These are phyloP conservation scores for Myxozyma neglecta DNA, from an alignment of 805 yeast species.

Conservation along the genomic window DNA sequence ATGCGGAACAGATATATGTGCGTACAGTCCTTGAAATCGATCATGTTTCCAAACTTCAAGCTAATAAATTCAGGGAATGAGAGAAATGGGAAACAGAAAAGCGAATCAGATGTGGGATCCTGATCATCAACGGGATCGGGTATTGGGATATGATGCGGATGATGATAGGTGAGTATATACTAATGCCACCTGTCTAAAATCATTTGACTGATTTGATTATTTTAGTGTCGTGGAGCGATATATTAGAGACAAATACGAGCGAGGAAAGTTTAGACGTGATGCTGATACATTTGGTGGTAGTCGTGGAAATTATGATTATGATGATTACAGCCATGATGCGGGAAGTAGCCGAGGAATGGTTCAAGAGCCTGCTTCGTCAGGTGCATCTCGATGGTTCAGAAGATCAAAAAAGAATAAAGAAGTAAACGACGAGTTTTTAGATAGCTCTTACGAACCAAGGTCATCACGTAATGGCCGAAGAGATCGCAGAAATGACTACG, in stretches of 20 bases:
- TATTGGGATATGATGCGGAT: slow-evolving; percentile 72
- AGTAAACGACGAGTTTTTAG: neutral
- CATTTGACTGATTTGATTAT: neutral
- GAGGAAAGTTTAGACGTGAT: slow-evolving; percentile 56
- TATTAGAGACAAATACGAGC: slow-evolving; percentile 65
- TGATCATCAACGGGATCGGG: slow-evolving; percentile 58
- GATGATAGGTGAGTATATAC: slow-evolving; percentile 38
- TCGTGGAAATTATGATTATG: slow-evolving; percentile 1
- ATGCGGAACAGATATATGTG: slow-evolving; percentile 52
- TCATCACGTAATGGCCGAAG: neutral
- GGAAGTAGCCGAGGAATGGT: neutral
- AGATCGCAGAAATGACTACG: slow-evolving; percentile 1
- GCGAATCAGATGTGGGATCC: slow-evolving; percentile 69
- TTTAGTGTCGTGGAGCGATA: slow-evolving; percentile 51
- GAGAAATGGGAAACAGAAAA: slow-evolving; percentile 59
- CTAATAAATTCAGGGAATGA: slow-evolving; percentile 29
- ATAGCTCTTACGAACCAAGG: slow-evolving; percentile 3
- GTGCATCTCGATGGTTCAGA: slow-evolving; percentile 20
- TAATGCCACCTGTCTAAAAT: neutral
- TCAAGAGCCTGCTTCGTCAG: neutral
- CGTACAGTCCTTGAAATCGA: slow-evolving; percentile 9
- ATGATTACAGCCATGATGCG: neutral
- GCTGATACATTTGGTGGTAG: slow-evolving; percentile 29
- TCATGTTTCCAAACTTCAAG: neutral
- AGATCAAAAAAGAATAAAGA: slow-evolving; percentile 10